These are phyloP conservation scores for Scutellaria barbata DNA, from an alignment of 257 asterid genomes.

Conservation along the genomic window DNA sequence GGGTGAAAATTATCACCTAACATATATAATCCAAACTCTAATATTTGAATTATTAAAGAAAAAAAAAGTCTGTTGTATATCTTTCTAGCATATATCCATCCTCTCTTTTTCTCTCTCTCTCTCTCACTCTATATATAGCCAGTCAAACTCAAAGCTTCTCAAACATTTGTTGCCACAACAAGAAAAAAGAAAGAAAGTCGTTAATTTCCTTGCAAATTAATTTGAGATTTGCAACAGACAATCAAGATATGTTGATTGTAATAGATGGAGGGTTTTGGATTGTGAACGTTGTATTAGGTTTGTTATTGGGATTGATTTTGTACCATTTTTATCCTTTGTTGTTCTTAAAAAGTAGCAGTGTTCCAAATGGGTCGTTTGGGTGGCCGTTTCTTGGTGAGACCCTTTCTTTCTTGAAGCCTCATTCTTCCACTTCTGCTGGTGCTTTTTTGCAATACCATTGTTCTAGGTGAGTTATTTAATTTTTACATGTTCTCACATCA, in stretches of 20 bases:
- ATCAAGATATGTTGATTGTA: slow-evolving; percentile 22
- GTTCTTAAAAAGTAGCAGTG: slow-evolving; percentile 35
- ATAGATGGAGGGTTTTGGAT: slow-evolving; percentile 33
- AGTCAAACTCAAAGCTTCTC: slow-evolving; percentile 29
- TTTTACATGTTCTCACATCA: slow-evolving; percentile 3
- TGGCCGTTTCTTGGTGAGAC: slow-evolving; percentile 85
- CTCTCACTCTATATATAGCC: slow-evolving; percentile 40
- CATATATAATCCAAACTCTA: not conserved
- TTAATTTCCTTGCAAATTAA: not conserved
- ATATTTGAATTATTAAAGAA: not conserved
- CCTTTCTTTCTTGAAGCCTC: slow-evolving; percentile 69
- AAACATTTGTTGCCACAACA: slow-evolving; percentile 40
- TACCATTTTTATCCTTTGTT: slow-evolving; percentile 73
- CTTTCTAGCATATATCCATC: slow-evolving; percentile 6
- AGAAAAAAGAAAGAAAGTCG: not conserved
- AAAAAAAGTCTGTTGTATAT: not conserved
- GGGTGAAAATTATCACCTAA: not conserved
- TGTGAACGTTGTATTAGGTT: slow-evolving; percentile 29
- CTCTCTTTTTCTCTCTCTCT: slow-evolving; percentile 16
- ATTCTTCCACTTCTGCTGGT: slow-evolving; percentile 68
- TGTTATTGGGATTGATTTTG: slow-evolving; percentile 45
- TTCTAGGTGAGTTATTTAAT: slow-evolving; percentile 49
- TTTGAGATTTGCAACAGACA: slow-evolving; percentile 1
- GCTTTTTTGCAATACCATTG: slow-evolving; percentile 64
- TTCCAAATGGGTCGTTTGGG: slow-evolving; percentile 71